These are phyloP conservation scores for Nasturtium officinale DNA, from an alignment of 345 rosid genomes.

Conservation along the genomic window DNA sequence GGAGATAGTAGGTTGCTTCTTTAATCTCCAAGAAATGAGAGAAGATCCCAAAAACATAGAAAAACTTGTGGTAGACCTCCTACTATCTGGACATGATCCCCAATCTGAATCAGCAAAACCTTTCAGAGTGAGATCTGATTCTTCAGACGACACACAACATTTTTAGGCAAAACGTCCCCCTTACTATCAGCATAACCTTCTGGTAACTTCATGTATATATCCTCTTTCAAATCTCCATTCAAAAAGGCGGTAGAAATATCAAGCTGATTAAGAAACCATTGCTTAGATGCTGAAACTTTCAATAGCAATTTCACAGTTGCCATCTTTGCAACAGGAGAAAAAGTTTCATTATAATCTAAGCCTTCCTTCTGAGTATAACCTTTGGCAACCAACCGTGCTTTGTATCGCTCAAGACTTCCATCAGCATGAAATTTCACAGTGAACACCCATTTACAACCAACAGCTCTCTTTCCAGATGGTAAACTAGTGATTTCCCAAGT, in stretches of 20 bases:
- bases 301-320: background rate
- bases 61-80: no score
- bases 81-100: no score
- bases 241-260: background rate
- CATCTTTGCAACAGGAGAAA: background rate
- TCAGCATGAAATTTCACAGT: background rate
- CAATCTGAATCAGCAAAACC: no score
- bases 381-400: background rate
- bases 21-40: no score
- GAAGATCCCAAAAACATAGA: no score
- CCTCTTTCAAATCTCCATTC: background rate
- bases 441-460: background rate
- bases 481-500: background rate
- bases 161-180: no score
- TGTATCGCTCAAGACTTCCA: background rate
- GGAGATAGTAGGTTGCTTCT: no score
- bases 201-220: background rate
- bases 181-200: no score
- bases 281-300: background rate
- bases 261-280: background rate
- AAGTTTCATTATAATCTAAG: background rate
- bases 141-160: no score
- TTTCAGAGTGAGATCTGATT: no score
- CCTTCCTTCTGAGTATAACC: background rate
- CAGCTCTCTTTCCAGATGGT: background rate